Percentiles rank a stretch among this genome's conserved stretches.
Conservation (phyloP, 495 filamentous ascomycete species). For the Penicillium cosmopolitanum region DNA sequence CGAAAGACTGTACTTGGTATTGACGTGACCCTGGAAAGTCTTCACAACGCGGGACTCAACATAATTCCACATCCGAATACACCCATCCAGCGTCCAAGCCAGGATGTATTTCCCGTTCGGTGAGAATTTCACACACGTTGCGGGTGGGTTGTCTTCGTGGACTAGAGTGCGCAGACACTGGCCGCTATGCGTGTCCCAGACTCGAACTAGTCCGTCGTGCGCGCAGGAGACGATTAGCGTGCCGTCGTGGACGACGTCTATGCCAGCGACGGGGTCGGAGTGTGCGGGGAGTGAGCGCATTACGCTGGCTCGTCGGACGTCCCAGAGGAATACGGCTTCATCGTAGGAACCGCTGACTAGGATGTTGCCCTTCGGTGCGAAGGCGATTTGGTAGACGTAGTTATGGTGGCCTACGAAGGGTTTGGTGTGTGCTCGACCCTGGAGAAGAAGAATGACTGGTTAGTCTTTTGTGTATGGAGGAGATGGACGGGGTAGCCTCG, state of each 20-base stretch:
- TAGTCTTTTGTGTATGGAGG: slow-evolving; percentile 8
- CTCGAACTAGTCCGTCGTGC: slow-evolving; percentile 84
- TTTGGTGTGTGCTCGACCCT: slow-evolving; percentile 63
- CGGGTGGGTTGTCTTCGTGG: slow-evolving; percentile 92
- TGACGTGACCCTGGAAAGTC: slow-evolving; percentile 94
- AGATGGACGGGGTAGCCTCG: neutral
- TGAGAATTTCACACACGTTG: slow-evolving; percentile 87
- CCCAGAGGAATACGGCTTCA: slow-evolving; percentile 96
- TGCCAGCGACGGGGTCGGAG: slow-evolving; percentile 89
- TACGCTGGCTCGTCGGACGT: slow-evolving; percentile 77
- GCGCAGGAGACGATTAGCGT: slow-evolving; percentile 89
- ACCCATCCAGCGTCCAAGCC: slow-evolving; percentile 88
- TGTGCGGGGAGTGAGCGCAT: slow-evolving; percentile 94
- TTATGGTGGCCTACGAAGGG: slow-evolving; percentile 89
- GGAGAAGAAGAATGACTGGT: slow-evolving; percentile 8
- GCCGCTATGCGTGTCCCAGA: slow-evolving; percentile 95
- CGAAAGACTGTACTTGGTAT: slow-evolving; percentile 78
- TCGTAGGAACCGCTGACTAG: slow-evolving; percentile 94
- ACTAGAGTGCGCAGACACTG: slow-evolving; percentile 94
- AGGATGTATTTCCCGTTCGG: slow-evolving; percentile 93
- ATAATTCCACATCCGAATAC: slow-evolving; percentile 92
- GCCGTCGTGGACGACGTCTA: slow-evolving; percentile 90
- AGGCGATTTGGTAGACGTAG: slow-evolving; percentile 91
- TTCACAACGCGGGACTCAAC: slow-evolving; percentile 86
- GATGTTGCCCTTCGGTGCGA: slow-evolving; percentile 95